These are phyloP conservation scores for Macrophomina tecta DNA, from an alignment of 2,329 filamentous ascomycete genomes.

Conservation along the genomic window DNA sequence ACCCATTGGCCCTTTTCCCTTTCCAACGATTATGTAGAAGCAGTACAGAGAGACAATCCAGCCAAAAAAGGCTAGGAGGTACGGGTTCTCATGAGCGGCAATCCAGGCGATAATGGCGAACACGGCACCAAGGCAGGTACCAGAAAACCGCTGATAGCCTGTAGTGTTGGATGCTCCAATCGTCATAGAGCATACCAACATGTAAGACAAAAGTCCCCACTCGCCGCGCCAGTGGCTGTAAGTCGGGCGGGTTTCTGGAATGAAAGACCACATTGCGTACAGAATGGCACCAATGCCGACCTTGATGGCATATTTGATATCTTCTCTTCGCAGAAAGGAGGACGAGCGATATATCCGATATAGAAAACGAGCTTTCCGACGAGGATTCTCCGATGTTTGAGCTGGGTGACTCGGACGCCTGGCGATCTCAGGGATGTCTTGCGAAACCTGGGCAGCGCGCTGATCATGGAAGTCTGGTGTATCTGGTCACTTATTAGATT, in stretches of 20 bases:
- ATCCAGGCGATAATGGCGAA: conserved; percentile 81
- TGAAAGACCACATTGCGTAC: conserved; percentile 88
- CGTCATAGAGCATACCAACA: conserved; percentile 98
- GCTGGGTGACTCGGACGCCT: conserved; percentile 26
- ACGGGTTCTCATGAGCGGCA: conserved; percentile 73
- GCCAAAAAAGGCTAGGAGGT: conserved; percentile 78
- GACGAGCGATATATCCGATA: conserved; percentile 59
- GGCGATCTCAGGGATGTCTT: conserved; percentile 44
- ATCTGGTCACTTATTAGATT: conserved; percentile 33
- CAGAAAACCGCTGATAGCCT: conserved; percentile 82
- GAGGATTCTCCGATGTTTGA: conserved; percentile 14
- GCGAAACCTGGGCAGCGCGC: conserved; percentile 38
- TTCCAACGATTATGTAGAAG: conserved; percentile 87
- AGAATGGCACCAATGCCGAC: conserved; percentile 88
- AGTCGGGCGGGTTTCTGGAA: conserved; percentile 75
- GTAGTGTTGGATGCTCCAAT: conserved; percentile 96
- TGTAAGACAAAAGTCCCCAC: conserved; percentile 95
- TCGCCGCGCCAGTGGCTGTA: conserved; percentile 92
- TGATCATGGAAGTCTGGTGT: conserved; percentile 37
- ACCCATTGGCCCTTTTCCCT: conserved; percentile 85
- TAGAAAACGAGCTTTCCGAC: conserved; percentile 39
- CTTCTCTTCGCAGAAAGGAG: conserved; percentile 65
- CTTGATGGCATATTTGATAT: conserved; percentile 84
- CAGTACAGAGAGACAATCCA: conserved; percentile 81
- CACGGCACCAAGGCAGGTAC: conserved; percentile 80